A percentile compares a stretch with the other conserved stretches of the same genome.
Conservation (phyloP, 345 rosid genomes). For the Eucalyptus marginata region DNA sequence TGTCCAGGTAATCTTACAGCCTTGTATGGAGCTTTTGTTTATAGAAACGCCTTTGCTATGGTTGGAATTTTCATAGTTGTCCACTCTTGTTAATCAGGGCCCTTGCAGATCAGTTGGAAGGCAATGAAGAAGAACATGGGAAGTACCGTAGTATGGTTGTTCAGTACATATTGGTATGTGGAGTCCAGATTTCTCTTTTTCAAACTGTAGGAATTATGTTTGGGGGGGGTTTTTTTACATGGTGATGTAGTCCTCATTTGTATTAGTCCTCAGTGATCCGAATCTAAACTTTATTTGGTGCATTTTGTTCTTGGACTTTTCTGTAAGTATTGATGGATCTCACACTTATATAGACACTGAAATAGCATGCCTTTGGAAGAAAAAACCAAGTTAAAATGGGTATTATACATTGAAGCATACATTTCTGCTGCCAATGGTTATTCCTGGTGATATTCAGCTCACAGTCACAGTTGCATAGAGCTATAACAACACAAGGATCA, state of each 20-base stretch:
- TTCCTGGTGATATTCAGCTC: background rate
- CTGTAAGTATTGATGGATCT: background rate
- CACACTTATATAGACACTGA: background rate
- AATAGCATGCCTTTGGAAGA: background rate
- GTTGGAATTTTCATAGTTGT: conserved; percentile 6
- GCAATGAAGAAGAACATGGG: conserved; percentile 64
- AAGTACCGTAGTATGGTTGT: conserved; percentile 69
- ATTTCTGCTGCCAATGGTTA: background rate
- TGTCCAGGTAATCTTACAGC: background rate
- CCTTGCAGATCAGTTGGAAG: conserved; percentile 85
- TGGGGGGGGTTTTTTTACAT: background rate
- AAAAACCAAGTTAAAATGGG: background rate
- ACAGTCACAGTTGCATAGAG: background rate
- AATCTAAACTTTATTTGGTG: background rate
- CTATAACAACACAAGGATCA: background rate
- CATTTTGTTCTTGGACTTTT: background rate
- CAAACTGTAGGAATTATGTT: background rate
- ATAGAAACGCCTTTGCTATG: background rate
- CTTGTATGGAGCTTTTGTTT: background rate
- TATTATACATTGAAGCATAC: background rate
- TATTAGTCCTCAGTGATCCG: background rate
- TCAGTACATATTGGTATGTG: conserved; percentile 52
- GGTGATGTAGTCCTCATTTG: background rate
- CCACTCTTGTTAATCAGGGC: conserved; percentile 44
- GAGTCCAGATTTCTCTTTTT: background rate